These are phyloP conservation scores for Ogataea thermomethanolica DNA, from an alignment of 805 yeast genomes.

Conservation along the genomic window DNA sequence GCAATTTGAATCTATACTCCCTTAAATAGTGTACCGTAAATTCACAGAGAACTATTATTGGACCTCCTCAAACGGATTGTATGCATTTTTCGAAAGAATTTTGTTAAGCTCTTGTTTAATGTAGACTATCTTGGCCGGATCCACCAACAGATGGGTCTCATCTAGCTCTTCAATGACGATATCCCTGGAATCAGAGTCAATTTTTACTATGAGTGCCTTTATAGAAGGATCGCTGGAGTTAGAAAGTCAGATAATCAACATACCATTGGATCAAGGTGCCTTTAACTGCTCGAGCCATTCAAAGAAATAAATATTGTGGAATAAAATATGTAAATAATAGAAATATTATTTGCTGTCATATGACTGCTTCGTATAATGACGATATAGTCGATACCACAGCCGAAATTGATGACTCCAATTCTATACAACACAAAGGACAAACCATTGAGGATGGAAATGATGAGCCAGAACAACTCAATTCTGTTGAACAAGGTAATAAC, in stretches of 20 bases:
- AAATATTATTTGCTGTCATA: not conserved
- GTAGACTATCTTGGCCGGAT: slow-evolving; percentile 67
- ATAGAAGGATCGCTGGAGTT: slow-evolving; percentile 80
- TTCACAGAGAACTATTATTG: not conserved
- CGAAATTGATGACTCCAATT: slow-evolving; percentile 4
- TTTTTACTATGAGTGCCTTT: slow-evolving; percentile 75
- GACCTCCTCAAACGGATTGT: slow-evolving; percentile 59
- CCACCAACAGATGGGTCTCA: slow-evolving; percentile 84
- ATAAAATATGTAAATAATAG: not conserved
- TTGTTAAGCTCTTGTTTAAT: slow-evolving; percentile 76
- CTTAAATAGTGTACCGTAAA: slow-evolving; percentile 1
- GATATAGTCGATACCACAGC: slow-evolving; percentile 25
- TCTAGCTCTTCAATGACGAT: slow-evolving; percentile 77
- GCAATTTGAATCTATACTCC: slow-evolving; percentile 20
- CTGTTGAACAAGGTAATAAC: too few species aligned
- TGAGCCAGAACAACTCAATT: too few species aligned
- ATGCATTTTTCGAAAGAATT: slow-evolving; percentile 76
- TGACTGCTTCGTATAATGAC: slow-evolving; percentile 16
- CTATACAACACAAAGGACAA: too few species aligned
- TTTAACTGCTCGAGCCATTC: slow-evolving; percentile 52
- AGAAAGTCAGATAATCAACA: slow-evolving; percentile 7
- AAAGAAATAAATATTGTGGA: not conserved
- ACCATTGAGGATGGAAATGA: too few species aligned
- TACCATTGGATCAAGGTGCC: slow-evolving; percentile 49
- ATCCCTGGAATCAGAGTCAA: slow-evolving; percentile 74